phyloP scores from a whole-genome alignment of 352 stramenopile genomes.

The Thraustotheca clavata region DNA sequence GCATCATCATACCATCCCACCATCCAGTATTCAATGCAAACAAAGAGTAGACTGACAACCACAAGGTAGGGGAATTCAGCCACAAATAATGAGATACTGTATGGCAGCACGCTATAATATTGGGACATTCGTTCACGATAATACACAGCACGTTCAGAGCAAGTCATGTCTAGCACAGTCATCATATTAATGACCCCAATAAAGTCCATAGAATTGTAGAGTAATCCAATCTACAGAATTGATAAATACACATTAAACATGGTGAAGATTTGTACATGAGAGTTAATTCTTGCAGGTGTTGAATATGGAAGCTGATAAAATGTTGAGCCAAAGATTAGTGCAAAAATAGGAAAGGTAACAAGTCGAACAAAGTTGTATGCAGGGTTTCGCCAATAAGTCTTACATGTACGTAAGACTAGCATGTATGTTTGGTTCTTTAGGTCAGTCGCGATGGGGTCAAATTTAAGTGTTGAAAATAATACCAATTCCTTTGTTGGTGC shows the following conservation, averaged over 20 bases:
- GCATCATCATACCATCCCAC: slow-evolving; percentile 33
- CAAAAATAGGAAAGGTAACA: slow-evolving; percentile 13
- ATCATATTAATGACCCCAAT: slow-evolving; percentile 24
- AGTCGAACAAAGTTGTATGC: slow-evolving; percentile 21
- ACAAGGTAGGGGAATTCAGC: slow-evolving; percentile 55
- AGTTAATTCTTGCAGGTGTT: slow-evolving; percentile 13
- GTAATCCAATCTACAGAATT: slow-evolving; percentile 1
- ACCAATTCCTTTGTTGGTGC: slow-evolving; percentile 3
- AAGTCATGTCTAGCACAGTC: slow-evolving; percentile 23
- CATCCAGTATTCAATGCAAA: slow-evolving; percentile 57
- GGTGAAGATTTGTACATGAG: not conserved
- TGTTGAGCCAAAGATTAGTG: slow-evolving; percentile 21
- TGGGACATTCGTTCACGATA: slow-evolving; percentile 32
- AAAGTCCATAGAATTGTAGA: slow-evolving; percentile 23
- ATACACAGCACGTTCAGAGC: slow-evolving; percentile 18
- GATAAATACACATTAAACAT: not conserved
- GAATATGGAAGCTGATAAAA: slow-evolving; percentile 12
- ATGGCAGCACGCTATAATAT: slow-evolving; percentile 60
- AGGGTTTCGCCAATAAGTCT: slow-evolving; percentile 17
- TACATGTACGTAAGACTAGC: slow-evolving; percentile 4
- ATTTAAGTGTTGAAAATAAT: slow-evolving; percentile 22
- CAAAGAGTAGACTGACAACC: slow-evolving; percentile 37
- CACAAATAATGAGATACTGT: slow-evolving; percentile 53
- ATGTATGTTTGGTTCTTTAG: slow-evolving; percentile 14
- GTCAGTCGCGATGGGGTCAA: slow-evolving; percentile 24